Percentiles rank a stretch among this genome's conserved stretches.
These are phyloP conservation scores for Canavalia ensiformis DNA, from an alignment of 306 rosid genomes.

Conservation along the genomic window DNA sequence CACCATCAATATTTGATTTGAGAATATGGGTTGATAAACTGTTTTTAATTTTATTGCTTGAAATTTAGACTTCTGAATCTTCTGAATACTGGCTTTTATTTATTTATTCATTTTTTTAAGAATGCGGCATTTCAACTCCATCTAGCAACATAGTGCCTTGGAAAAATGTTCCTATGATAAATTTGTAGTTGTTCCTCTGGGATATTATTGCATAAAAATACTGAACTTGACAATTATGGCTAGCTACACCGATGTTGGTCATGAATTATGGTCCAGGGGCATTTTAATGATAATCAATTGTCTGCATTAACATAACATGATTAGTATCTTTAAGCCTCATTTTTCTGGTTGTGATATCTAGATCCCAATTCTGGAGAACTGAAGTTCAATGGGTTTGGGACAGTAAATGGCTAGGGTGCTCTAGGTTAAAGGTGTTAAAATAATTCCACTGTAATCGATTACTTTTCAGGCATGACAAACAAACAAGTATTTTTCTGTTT, in stretches of 20 bases:
- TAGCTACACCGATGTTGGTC: not conserved
- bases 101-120: not conserved
- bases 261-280: constrained; percentile 13
- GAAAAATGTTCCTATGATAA: constrained; percentile 2
- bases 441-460: not conserved
- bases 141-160: not conserved
- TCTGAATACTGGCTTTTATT: constrained; percentile 14
- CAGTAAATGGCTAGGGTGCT: constrained; percentile 3
- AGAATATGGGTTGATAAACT: constrained; percentile 24
- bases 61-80: constrained; percentile 6
- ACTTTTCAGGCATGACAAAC: constrained; percentile 10
- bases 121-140: not conserved
- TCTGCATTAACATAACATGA: not conserved
- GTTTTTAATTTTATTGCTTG: not conserved
- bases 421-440: constrained; percentile 10
- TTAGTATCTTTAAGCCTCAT: not conserved
- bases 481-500: constrained; percentile 4
- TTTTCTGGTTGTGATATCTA: not conserved
- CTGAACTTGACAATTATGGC: constrained; percentile 1
- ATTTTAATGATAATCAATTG: constrained; percentile 4
- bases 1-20: constrained; percentile 22
- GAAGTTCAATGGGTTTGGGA: constrained; percentile 3
- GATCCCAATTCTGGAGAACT: not conserved
- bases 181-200: constrained; percentile 15
- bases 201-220: constrained; percentile 9